Conservation (phyloP, 1,139 yeast species). For the Blastobotrys proliferans region DNA sequence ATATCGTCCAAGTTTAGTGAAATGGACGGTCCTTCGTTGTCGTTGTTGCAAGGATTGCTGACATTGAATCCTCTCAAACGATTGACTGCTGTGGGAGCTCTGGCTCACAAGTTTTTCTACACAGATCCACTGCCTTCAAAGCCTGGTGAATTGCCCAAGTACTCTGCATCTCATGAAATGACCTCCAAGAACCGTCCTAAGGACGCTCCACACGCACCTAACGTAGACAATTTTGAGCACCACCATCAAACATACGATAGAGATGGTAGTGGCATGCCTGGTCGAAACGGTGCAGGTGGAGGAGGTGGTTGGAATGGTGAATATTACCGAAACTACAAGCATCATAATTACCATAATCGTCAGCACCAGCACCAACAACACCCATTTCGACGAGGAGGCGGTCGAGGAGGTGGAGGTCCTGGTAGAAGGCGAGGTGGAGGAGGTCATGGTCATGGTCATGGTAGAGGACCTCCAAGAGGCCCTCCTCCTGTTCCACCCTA, state of each 20-base stretch:
- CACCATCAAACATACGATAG: slow-evolving; percentile 16
- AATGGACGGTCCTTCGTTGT: slow-evolving; percentile 32
- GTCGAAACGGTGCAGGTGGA: too few species aligned
- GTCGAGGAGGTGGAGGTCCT: slow-evolving; percentile 9
- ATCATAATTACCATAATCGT: slow-evolving; percentile 6
- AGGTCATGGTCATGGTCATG: background rate
- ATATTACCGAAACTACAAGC: slow-evolving; percentile 9
- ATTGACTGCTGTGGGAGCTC: slow-evolving; percentile 73
- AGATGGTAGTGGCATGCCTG: too few species aligned
- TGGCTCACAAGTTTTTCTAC: slow-evolving; percentile 63
- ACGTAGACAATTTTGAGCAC: slow-evolving; percentile 16
- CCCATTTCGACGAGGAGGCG: slow-evolving; percentile 2
- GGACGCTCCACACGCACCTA: slow-evolving; percentile 20
- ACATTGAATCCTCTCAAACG: slow-evolving; percentile 63
- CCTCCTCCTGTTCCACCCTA: slow-evolving; percentile 14
- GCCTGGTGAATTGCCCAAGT: slow-evolving; percentile 53
- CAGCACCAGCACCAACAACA: slow-evolving; percentile 10
- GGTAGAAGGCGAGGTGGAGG: background rate
- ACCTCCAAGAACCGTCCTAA: slow-evolving; percentile 55
- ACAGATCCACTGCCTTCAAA: slow-evolving; percentile 59
- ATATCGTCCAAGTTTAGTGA: slow-evolving; percentile 48
- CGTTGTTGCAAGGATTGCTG: slow-evolving; percentile 31
- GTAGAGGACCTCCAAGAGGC: slow-evolving; percentile 2
- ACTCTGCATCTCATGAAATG: slow-evolving; percentile 86
- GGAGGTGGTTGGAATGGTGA: slow-evolving; percentile 4